These are phyloP conservation scores for Mimosa bimucronata DNA, from an alignment of 306 rosid species.

Conservation along the genomic window DNA sequence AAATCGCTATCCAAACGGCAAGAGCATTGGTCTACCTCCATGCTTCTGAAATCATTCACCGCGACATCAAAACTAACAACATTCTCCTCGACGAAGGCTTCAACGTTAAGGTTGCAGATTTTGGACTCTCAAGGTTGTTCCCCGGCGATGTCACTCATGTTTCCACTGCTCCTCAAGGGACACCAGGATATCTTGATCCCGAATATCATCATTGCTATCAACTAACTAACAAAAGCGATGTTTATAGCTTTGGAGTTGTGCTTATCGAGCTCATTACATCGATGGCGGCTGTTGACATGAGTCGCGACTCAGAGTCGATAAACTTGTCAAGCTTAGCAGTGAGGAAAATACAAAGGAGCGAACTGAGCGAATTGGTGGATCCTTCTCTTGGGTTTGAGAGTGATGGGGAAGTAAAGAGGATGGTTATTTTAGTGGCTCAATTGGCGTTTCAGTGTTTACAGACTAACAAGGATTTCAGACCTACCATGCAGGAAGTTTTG, in stretches of 20 bases:
- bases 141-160: slow-evolving; percentile 62
- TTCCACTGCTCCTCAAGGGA: slow-evolving; percentile 76
- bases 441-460: slow-evolving; percentile 83
- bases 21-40: slow-evolving; percentile 62
- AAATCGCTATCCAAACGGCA: slow-evolving; percentile 69
- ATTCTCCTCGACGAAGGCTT: slow-evolving; percentile 58
- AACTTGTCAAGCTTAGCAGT: slow-evolving; percentile 54
- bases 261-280: slow-evolving; percentile 5
- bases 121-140: slow-evolving; percentile 66
- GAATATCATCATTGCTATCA: slow-evolving; percentile 39
- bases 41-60: slow-evolving; percentile 62
- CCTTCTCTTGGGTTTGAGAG: slow-evolving; percentile 46
- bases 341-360: slow-evolving; percentile 47
- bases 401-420: slow-evolving; percentile 41
- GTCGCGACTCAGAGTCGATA: slow-evolving; percentile 49
- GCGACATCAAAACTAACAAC: slow-evolving; percentile 73
- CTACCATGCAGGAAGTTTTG: slow-evolving; percentile 70
- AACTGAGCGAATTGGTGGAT: slow-evolving; percentile 50
- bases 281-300: slow-evolving; percentile 50
- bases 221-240: slow-evolving; percentile 1
- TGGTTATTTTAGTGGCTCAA: slow-evolving; percentile 60
- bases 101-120: slow-evolving; percentile 68
- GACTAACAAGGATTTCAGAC: slow-evolving; percentile 69
- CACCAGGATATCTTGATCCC: slow-evolving; percentile 72
- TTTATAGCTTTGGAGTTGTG: slow-evolving; percentile 14